Evolutionary conservation across 1,284 basidiomycete genomes (phyloP).

Genomic region (Chalciporus sp.): DNA sequence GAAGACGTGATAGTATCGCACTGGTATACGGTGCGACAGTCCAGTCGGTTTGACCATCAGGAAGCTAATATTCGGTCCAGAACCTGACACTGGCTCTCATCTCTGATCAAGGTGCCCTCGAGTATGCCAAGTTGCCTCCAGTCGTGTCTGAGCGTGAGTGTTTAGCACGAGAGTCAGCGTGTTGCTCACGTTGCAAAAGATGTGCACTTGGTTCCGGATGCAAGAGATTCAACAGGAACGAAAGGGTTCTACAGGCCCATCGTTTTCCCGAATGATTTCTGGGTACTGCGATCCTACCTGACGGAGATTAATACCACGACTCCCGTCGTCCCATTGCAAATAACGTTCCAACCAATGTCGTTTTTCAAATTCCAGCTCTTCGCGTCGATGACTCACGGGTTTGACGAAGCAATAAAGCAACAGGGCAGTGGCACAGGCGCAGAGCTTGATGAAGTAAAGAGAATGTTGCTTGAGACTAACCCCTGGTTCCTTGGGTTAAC

Average conservation of each 20-base stretch:
- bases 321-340: slow-evolving; percentile 71
- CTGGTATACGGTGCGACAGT: slow-evolving; percentile 70
- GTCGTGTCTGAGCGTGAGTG: slow-evolving; percentile 64
- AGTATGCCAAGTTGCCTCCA: slow-evolving; percentile 62
- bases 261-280: slow-evolving; percentile 94
- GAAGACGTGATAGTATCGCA: slow-evolving; percentile 72
- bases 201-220: slow-evolving; percentile 56
- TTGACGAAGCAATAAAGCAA: slow-evolving; percentile 79
- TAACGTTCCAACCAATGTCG: slow-evolving; percentile 85
- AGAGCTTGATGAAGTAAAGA: slow-evolving; percentile 91
- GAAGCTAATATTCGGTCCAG: slow-evolving; percentile 36
- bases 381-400: slow-evolving; percentile 78
- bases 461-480: slow-evolving; percentile 93
- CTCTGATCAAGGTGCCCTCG: slow-evolving; percentile 64
- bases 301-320: slow-evolving; percentile 81
- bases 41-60: neutral
- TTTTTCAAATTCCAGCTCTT: slow-evolving; percentile 87
- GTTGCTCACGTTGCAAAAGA: slow-evolving; percentile 43
- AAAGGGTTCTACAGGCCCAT: slow-evolving; percentile 82
- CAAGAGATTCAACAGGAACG: slow-evolving; percentile 62
- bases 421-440: slow-evolving; percentile 62
- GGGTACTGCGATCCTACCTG: slow-evolving; percentile 82
- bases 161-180: slow-evolving; percentile 2
- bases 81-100: slow-evolving; percentile 90
- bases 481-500: slow-evolving; percentile 88